Conservation (phyloP, 768 basidiomycete genomes). For the Suillus ampliporus region DNA sequence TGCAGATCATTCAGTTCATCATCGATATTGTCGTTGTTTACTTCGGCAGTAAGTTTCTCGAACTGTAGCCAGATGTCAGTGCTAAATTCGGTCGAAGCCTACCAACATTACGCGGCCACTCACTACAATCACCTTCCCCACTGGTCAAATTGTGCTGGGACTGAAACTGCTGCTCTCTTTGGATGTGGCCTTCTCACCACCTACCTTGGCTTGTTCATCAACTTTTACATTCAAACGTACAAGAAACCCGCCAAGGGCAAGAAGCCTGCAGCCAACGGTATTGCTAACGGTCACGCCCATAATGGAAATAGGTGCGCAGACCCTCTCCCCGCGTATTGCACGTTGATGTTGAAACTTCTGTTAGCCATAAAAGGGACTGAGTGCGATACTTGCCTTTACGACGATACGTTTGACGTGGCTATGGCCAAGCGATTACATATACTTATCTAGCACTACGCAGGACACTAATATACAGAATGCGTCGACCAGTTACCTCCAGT, state of each 20-base stretch:
- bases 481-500: conserved; percentile 6
- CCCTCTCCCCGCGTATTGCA: neutral
- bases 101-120: conserved; percentile 76
- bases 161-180: conserved; percentile 85
- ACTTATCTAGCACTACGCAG: conserved; percentile 16
- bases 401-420: conserved; percentile 6
- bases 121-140: conserved; percentile 72
- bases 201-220: conserved; percentile 95
- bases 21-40: conserved; percentile 91
- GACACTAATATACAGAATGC: conserved; percentile 14
- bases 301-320: conserved; percentile 39
- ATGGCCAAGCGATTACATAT: conserved; percentile 18
- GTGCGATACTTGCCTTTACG: conserved; percentile 1
- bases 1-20: conserved; percentile 97
- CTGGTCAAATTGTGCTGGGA: conserved; percentile 85
- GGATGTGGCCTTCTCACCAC: conserved; percentile 88
- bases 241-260: conserved; percentile 59
- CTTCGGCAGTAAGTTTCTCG: conserved; percentile 82
- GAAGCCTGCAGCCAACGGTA: conserved; percentile 40
- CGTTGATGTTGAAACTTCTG: conserved; percentile 8
- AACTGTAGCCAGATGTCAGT: conserved; percentile 8
- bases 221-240: conserved; percentile 89
- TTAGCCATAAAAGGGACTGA: conserved; percentile 44
- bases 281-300: conserved; percentile 48
- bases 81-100: conserved; percentile 49